Conservation (phyloP, 257 asterid genomes). For the Handroanthus guayacan region DNA sequence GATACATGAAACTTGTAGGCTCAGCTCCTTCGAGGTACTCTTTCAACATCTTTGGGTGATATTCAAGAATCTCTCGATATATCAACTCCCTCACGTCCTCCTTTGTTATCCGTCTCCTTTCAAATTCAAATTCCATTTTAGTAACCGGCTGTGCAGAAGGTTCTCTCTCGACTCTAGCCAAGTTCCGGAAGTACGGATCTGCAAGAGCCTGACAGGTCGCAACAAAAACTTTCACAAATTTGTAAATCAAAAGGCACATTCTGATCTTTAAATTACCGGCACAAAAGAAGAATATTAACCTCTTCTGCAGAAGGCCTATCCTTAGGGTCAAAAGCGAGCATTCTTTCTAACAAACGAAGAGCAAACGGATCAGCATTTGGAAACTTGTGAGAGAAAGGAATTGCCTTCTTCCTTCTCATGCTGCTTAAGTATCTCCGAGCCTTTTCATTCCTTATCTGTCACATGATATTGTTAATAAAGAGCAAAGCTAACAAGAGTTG, state of each 20-base stretch:
- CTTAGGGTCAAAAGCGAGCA: slow-evolving; percentile 98
- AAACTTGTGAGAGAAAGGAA: slow-evolving; percentile 85
- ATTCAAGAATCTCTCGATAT: slow-evolving; percentile 92
- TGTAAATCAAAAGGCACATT: neutral
- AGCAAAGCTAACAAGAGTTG: slow-evolving; percentile 23
- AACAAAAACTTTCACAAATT: slow-evolving; percentile 39
- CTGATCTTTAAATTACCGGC: neutral
- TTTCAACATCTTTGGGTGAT: slow-evolving; percentile 95
- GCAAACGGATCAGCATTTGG: slow-evolving; percentile 93
- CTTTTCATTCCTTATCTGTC: slow-evolving; percentile 95
- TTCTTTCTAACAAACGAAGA: slow-evolving; percentile 80
- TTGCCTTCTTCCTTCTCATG: slow-evolving; percentile 85
- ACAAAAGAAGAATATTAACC: slow-evolving; percentile 46
- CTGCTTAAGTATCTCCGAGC: slow-evolving; percentile 97
- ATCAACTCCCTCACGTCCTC: slow-evolving; percentile 93
- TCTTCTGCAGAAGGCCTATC: slow-evolving; percentile 96
- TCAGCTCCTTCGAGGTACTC: slow-evolving; percentile 87
- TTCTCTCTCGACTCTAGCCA: slow-evolving; percentile 97
- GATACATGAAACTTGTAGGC: slow-evolving; percentile 96
- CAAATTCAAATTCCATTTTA: slow-evolving; percentile 98
- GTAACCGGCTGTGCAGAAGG: slow-evolving; percentile 95
- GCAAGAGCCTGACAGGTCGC: slow-evolving; percentile 87
- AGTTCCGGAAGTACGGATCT: slow-evolving; percentile 95
- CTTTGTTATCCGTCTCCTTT: slow-evolving; percentile 91
- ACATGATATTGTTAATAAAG: slow-evolving; percentile 32